Percentiles rank a stretch among this genome's conserved stretches.
These are phyloP conservation scores for Fusarium miscanthi DNA, from an alignment of 2,329 filamentous ascomycete species.

Conservation along the genomic window DNA sequence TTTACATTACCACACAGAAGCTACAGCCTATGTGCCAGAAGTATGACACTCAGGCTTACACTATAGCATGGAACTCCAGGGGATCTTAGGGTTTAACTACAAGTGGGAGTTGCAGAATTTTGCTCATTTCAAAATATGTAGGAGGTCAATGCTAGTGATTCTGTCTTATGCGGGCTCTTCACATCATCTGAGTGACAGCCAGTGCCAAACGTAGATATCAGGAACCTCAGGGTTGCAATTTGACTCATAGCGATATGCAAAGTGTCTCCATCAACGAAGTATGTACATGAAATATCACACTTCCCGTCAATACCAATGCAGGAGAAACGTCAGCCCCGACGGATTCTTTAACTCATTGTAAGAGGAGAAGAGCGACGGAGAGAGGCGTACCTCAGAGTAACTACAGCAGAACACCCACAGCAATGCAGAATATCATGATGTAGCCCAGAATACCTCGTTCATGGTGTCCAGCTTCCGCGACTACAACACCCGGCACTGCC, in stretches of 20 bases:
- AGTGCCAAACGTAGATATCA: too few species aligned
- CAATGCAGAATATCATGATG: neutral
- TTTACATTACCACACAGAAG: too few species aligned
- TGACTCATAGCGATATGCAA: neutral
- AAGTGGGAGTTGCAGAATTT: too few species aligned
- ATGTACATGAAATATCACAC: neutral
- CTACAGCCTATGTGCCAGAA: too few species aligned
- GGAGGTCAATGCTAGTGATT: too few species aligned
- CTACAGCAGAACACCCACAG: neutral
- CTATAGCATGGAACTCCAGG: too few species aligned
- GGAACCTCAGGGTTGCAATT: accelerated
- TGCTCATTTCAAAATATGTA: too few species aligned
- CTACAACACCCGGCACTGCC: neutral
- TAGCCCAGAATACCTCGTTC: accelerated
- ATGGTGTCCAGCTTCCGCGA: neutral
- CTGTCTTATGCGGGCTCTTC: too few species aligned
- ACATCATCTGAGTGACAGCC: accelerated
- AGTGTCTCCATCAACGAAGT: accelerated
- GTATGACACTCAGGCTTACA: too few species aligned
- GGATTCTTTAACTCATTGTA: neutral
- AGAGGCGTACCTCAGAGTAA: accelerated
- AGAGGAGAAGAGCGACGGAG: too few species aligned
- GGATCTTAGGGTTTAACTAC: too few species aligned
- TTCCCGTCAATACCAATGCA: accelerated
- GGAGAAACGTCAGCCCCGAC: neutral